Evolutionary conservation across 2,329 filamentous ascomycete species (phyloP).

Genomic region (Fusarium albidum): DNA sequence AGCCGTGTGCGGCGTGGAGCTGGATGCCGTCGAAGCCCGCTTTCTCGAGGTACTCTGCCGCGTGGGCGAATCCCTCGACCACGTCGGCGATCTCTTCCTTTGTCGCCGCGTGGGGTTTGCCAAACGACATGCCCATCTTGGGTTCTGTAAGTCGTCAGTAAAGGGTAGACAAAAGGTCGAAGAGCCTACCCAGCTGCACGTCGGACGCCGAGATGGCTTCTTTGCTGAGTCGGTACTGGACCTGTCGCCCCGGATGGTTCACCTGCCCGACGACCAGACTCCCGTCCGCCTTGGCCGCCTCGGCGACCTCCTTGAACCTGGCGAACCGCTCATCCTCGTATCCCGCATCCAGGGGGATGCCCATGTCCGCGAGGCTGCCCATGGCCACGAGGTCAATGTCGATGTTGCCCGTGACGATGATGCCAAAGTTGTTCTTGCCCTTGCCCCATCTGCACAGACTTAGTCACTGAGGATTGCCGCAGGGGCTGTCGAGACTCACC

Average conservation of each 20-base stretch:
- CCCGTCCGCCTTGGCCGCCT: slow-evolving; percentile 64
- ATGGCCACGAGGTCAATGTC: slow-evolving; percentile 69
- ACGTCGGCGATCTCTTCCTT: slow-evolving; percentile 65
- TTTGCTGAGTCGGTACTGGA: slow-evolving; percentile 38
- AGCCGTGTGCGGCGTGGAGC: slow-evolving; percentile 63
- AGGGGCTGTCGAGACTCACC: slow-evolving; percentile 53
- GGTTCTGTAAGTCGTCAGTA: slow-evolving; percentile 15
- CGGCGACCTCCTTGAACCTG: slow-evolving; percentile 64
- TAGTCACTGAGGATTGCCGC: background rate
- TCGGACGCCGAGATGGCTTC: slow-evolving; percentile 54
- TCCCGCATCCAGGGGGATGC: slow-evolving; percentile 62
- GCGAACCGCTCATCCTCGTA: slow-evolving; percentile 68
- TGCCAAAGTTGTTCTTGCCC: slow-evolving; percentile 65
- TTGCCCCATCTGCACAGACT: slow-evolving; percentile 24
- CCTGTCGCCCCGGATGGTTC: slow-evolving; percentile 56
- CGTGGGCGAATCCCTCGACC: slow-evolving; percentile 67
- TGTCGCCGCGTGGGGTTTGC: slow-evolving; percentile 61
- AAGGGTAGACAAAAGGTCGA: background rate
- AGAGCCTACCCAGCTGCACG: slow-evolving; percentile 42
- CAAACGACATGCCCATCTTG: slow-evolving; percentile 45
- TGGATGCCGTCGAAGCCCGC: slow-evolving; percentile 66
- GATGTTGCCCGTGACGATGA: slow-evolving; percentile 70
- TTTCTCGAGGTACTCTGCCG: slow-evolving; percentile 68
- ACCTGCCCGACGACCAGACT: slow-evolving; percentile 69
- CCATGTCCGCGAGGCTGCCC: slow-evolving; percentile 61